Conservation (phyloP, 1,284 basidiomycete genomes). For the Malassezia sp. region DNA sequence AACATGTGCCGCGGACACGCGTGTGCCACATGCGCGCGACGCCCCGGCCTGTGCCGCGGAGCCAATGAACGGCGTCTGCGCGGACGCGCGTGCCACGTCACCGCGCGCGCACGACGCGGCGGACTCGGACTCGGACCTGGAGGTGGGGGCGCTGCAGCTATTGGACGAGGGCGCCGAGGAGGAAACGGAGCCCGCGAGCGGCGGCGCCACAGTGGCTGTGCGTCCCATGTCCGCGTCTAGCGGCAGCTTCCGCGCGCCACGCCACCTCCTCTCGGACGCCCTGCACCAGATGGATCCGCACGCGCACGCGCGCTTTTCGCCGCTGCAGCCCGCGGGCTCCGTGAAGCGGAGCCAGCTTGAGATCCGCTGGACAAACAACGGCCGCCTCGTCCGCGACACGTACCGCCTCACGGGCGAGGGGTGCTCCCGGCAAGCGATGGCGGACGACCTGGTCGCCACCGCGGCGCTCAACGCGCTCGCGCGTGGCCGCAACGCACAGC, state of each 20-base stretch:
- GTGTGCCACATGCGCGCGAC: too few species aligned
- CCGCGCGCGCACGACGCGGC: too few species aligned
- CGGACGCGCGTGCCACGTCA: too few species aligned
- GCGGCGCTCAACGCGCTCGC: constrained; percentile 60
- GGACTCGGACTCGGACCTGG: too few species aligned
- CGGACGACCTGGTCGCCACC: constrained; percentile 80
- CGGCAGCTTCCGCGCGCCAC: constrained; percentile 33
- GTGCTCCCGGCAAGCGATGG: constrained; percentile 65
- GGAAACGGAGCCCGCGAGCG: constrained; percentile 38
- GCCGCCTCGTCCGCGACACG: constrained; percentile 50
- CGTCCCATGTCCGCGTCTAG: too few species aligned
- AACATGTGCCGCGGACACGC: too few species aligned
- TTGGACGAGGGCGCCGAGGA: constrained; percentile 67
- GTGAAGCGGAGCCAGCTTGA: constrained; percentile 30
- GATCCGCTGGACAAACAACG: constrained; percentile 24
- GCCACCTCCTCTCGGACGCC: constrained; percentile 33
- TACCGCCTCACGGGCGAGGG: constrained; percentile 78
- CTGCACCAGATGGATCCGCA: constrained; percentile 55
- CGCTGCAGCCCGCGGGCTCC: constrained; percentile 23
- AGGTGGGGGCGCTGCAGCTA: too few species aligned
- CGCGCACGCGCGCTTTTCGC: constrained; percentile 59
- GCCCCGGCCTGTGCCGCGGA: too few species aligned
- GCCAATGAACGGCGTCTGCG: too few species aligned
- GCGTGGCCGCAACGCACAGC: constrained; percentile 41
- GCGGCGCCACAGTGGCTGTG: constrained; percentile 4